Percentiles rank a stretch among this genome's conserved stretches.
These are phyloP conservation scores for Echeveria elegans DNA, from an alignment of 164 flowering plant genomes.

Conservation along the genomic window DNA sequence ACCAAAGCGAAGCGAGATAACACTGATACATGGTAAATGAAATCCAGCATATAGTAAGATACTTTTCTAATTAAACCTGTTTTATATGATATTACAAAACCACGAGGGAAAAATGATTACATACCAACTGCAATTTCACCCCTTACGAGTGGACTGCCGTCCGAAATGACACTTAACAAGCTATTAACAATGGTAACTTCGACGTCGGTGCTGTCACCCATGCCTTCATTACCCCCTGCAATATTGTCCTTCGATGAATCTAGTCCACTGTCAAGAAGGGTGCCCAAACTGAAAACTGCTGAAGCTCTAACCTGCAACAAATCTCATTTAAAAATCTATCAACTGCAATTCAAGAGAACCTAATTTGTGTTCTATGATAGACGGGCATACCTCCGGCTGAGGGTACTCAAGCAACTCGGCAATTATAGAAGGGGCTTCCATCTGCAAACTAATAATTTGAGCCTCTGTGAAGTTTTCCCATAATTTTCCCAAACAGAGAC, in stretches of 20 bases:
- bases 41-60: background rate
- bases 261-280: conserved; percentile 72
- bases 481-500: conserved; percentile 88
- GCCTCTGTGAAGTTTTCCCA: conserved; percentile 93
- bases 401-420: conserved; percentile 61
- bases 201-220: conserved; percentile 76
- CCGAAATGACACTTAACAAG: conserved; percentile 67
- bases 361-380: background rate
- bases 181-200: conserved; percentile 63
- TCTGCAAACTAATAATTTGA: conserved; percentile 62
- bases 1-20: conserved; percentile 89
- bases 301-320: conserved; percentile 83
- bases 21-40: conserved; percentile 38
- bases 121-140: conserved; percentile 93
- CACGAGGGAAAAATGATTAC: conserved; percentile 20
- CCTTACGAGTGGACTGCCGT: conserved; percentile 95
- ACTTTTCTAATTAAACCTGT: background rate
- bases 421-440: conserved; percentile 57
- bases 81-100: too few relatives aligned
- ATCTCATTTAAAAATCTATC: background rate
- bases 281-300: conserved; percentile 82
- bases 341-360: background rate
- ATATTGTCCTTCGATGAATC: conserved; percentile 55
- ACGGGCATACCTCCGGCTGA: conserved; percentile 91
- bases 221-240: conserved; percentile 64